phyloP scores from a whole-genome alignment of 495 filamentous ascomycete genomes.

The Oleoguttula mirabilis region DNA sequence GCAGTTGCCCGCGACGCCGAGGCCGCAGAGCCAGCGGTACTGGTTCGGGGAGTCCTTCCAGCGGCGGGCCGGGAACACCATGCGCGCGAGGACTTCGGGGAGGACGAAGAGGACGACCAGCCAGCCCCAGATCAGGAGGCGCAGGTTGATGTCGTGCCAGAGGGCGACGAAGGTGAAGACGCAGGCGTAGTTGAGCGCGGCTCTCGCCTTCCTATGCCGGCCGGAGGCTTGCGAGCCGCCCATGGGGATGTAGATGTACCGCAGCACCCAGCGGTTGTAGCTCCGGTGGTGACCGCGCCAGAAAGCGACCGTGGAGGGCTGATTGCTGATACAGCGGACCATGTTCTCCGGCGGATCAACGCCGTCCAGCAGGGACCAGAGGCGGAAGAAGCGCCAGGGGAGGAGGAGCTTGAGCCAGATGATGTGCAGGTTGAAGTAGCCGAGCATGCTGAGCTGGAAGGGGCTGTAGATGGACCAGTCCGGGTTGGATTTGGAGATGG shows the following conservation, averaged over 20 bases:
- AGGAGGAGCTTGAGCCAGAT: conserved; percentile 97
- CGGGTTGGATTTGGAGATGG: conserved; percentile 73
- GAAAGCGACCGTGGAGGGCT: conserved; percentile 83
- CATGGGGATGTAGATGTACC: conserved; percentile 89
- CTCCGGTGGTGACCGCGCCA: conserved; percentile 94
- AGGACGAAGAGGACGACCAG: conserved; percentile 85
- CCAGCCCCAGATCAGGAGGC: conserved; percentile 93
- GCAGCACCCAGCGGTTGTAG: conserved; percentile 85
- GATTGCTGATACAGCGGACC: conserved; percentile 91
- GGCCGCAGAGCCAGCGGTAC: conserved; percentile 68
- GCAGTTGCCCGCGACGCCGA: conserved; percentile 78
- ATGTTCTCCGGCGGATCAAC: conserved; percentile 97
- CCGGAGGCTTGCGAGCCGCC: conserved; percentile 47
- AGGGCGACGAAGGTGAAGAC: conserved; percentile 96
- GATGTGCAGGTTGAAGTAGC: conserved; percentile 91
- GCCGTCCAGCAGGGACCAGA: conserved; percentile 82
- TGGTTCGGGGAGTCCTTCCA: conserved; percentile 55
- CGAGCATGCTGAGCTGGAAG: conserved; percentile 78
- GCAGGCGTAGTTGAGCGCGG: conserved; percentile 58
- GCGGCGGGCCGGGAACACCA: conserved; percentile 55
- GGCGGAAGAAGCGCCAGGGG: conserved; percentile 93
- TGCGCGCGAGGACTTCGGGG: conserved; percentile 62
- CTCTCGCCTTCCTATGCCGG: conserved; percentile 38
- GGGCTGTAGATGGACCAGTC: conserved; percentile 77
- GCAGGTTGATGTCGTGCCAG: conserved; percentile 96